Evolutionary conservation across 805 yeast species (phyloP).

Genomic region (Spathaspora passalidarum): DNA sequence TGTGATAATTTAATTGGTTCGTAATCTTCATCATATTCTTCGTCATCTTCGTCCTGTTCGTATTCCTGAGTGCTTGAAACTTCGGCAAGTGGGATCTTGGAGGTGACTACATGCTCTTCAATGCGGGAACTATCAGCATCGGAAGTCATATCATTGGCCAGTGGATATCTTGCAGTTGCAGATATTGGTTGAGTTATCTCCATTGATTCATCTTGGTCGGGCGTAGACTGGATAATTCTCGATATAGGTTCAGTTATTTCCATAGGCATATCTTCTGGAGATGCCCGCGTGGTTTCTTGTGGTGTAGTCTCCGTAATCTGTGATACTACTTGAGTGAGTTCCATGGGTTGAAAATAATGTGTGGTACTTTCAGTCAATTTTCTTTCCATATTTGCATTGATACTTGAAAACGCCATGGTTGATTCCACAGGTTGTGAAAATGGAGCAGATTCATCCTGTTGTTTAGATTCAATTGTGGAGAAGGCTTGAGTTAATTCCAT

Average conservation of each 20-base stretch:
- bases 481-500: constrained; percentile 10
- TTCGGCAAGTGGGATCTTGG: constrained; percentile 28
- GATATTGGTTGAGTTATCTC: too few species aligned
- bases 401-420: constrained; percentile 12
- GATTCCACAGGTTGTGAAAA: constrained; percentile 19
- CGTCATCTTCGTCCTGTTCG: constrained; percentile 10
- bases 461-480: background rate
- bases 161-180: too few species aligned
- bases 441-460: background rate
- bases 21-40: constrained; percentile 21
- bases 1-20: constrained; percentile 33
- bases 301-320: background rate
- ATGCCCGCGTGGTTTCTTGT: background rate
- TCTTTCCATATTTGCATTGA: too few species aligned
- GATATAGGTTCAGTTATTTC: background rate
- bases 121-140: constrained; percentile 4
- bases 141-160: background rate
- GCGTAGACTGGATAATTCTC: too few species aligned
- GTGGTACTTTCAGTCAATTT: too few species aligned
- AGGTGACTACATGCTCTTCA: constrained; percentile 14
- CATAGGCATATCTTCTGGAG: background rate
- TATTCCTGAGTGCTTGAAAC: constrained; percentile 6
- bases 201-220: too few species aligned
- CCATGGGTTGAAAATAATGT: constrained; percentile 4
- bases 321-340: constrained; percentile 3